Base-by-base conservation (phyloP, 345 rosid genomes). In the Brassica carinata region DNA sequence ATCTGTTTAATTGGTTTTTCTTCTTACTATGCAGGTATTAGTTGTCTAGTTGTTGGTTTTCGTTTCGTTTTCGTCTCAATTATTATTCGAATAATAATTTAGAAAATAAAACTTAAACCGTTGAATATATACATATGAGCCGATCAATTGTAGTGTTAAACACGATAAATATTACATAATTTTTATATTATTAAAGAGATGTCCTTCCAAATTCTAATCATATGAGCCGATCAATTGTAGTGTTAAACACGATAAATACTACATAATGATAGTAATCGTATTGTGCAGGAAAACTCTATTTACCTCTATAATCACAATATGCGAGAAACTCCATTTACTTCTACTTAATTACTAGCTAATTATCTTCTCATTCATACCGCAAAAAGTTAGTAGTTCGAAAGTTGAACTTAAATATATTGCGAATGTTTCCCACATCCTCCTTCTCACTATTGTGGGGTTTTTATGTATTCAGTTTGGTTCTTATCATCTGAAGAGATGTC, bases 11-110 rank as follows among this genome's bases (percentile, higher is more conserved):
- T 51, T 69, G 1, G 51, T 1, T 1, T 64, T 53, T 65, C 43
- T 57, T 77, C 64, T 67, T 61, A 51, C 51, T 66, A 72, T 72
- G 76, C 36, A 59, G 76, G 55, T 72, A 38, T 72, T 72, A 62
- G 77, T 73, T 71, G 76, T 61, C 59, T 38, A 61, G 76, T 13
- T 73, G 66, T 67, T 76, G 66, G 66, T 76, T 55, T 18, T 64
- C 2, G 18, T 51, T 51, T 51, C 57, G 66, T 55, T 5, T 76
- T 29, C 33, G 29, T 75, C 53, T 64, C 71, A 65, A 65, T 51
- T 66, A 75, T 75, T 53, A 31, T 65, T 75, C 68, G n/a, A 53
- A 53, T 14, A 19, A 51, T 51, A 5, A 1, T n/a, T 4, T 1
- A 5, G 5, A 14, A 45, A 45, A 45, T 14, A 51, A 14, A 51